Conservation (phyloP, 768 basidiomycete species). For the Rhizopogon vesiculosus region DNA sequence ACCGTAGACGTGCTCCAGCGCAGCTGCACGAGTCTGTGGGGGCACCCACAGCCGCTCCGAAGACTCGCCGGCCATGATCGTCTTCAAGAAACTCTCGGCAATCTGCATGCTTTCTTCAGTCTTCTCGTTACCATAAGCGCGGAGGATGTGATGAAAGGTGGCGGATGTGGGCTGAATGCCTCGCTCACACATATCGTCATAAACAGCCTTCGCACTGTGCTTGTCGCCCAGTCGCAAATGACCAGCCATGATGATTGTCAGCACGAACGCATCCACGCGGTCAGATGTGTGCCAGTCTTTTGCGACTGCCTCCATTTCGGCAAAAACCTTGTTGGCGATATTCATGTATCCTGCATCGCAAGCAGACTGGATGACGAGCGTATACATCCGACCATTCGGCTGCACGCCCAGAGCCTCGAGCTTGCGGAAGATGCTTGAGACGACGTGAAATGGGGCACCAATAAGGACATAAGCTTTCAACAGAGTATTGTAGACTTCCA, state of each 20-base stretch:
- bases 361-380: constrained; percentile 75
- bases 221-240: constrained; percentile 56
- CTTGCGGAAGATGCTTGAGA: constrained; percentile 57
- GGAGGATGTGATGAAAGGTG: constrained; percentile 66
- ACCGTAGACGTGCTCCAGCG: constrained; percentile 52
- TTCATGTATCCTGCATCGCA: constrained; percentile 67
- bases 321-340: constrained; percentile 60
- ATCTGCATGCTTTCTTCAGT: constrained; percentile 46
- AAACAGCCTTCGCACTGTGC: constrained; percentile 54
- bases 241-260: constrained; percentile 74
- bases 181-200: constrained; percentile 64
- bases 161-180: constrained; percentile 64
- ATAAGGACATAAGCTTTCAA: constrained; percentile 81
- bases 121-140: constrained; percentile 49
- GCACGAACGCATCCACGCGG: constrained; percentile 49
- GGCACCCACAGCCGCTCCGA: constrained; percentile 35
- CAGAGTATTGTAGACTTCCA: constrained; percentile 71
- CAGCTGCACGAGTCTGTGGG: constrained; percentile 33
- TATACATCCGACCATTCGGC: constrained; percentile 63
- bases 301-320: constrained; percentile 55
- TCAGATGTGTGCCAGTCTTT: constrained; percentile 31
- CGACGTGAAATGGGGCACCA: constrained; percentile 67
- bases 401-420: constrained; percentile 44
- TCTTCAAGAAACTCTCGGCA: constrained; percentile 63
- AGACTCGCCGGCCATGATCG: constrained; percentile 36